Percentiles rank a stretch among this genome's conserved stretches.
Evolutionary conservation across 768 basidiomycete genomes (phyloP).

Genomic region (Tulasnella sp.): DNA sequence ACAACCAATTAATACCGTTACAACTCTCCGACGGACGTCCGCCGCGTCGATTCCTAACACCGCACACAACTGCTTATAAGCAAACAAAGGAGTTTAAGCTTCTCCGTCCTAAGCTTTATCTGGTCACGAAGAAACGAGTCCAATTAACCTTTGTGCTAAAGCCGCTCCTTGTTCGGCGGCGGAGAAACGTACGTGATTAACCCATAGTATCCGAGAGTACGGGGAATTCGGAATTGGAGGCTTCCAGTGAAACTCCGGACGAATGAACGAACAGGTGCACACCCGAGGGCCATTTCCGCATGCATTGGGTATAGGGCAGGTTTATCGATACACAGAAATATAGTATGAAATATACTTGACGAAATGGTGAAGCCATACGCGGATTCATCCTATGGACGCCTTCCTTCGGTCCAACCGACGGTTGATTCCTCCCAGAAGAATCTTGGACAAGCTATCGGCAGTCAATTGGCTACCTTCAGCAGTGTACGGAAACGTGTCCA

Average conservation of each 20-base stretch:
- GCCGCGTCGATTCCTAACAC: too few species aligned
- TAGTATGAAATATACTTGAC: neutral
- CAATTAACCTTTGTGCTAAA: neutral
- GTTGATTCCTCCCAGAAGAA: slow-evolving; percentile 60
- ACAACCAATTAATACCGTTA: too few species aligned
- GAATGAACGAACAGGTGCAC: too few species aligned
- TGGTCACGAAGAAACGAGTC: neutral
- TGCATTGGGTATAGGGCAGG: too few species aligned
- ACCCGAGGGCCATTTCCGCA: too few species aligned
- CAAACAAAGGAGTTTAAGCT: neutral
- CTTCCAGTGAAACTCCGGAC: too few species aligned
- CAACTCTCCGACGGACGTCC: too few species aligned
- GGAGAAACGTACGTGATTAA: neutral
- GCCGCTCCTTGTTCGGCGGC: neutral
- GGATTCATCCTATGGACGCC: slow-evolving; percentile 1
- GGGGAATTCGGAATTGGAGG: too few species aligned
- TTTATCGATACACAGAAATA: too few species aligned
- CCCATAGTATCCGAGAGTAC: too few species aligned
- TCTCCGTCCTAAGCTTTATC: neutral
- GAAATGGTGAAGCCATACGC: neutral
- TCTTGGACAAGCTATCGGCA: slow-evolving; percentile 49
- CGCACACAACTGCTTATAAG: neutral
- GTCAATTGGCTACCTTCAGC: slow-evolving; percentile 35
- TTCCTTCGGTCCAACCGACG: slow-evolving; percentile 38
- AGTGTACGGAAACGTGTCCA: slow-evolving; percentile 55